Base-by-base conservation (phyloP, 2,329 filamentous ascomycete genomes). In the Cordyceps tenuipes region DNA sequence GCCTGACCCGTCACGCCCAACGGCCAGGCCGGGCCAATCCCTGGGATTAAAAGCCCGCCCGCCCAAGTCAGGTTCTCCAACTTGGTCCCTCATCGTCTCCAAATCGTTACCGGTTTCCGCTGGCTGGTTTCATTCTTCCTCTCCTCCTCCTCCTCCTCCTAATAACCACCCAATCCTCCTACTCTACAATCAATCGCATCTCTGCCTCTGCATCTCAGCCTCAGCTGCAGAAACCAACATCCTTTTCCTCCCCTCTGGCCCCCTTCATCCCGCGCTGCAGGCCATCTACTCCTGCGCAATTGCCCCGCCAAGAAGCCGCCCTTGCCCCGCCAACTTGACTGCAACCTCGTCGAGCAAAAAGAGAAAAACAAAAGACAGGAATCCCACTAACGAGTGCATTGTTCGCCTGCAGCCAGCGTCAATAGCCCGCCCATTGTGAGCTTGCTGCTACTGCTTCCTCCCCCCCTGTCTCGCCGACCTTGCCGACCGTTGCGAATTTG, bases 311-410 rank as follows among this genome's bases (percentile, higher is more conserved):
- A 52, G 43, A 36, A 21, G 43, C 41, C n/a, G 26, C 47, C 29
- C 29, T 29, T 59, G 48, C 56, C 56, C 56, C 56, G 47, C 56
- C 56, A 59, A 59, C 46, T 50, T 23, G 36, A 59, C 46, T 49
- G 55, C 55, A 21, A 46, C 31, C n/a, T 19, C 34, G 34, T 19
- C 34, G 34, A 23, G 50, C 29, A 57, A 34, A 50, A 29, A 21
- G 34, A 23, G 50, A n/a, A 57, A 34, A 50, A 29, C 34, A 50
- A 43, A 41, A 50, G 34, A 57, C 29, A 29, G 29, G 46, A 43
- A 57, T 39, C 54, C n/a, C 34, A 57, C 55, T 57, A 57, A 57
- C 44, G 29, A 50, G 46, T 31, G 44, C 44, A 57, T 57, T 29
- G 26, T 29, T 39, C n/a, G 6, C 41, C 41, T 50, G 34, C 55